A percentile compares a stretch with the other conserved stretches of the same genome.
phyloP scores from a whole-genome alignment of 1,284 basidiomycete species.

The Gomphus sp. region DNA sequence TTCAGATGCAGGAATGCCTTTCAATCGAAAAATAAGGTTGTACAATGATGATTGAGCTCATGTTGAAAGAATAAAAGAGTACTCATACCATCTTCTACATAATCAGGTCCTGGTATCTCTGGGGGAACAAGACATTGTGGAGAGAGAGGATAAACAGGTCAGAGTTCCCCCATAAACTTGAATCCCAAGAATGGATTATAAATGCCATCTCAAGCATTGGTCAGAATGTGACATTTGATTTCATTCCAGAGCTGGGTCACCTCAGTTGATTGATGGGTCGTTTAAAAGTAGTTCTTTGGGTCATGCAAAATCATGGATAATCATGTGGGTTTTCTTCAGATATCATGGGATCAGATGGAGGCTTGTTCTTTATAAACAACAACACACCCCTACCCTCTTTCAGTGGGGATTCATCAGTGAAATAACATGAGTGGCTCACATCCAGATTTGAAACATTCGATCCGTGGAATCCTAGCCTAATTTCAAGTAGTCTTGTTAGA shows the following conservation, averaged over 20 bases:
- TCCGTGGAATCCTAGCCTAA: slow-evolving; percentile 67
- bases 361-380: slow-evolving; percentile 10
- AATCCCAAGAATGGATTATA: slow-evolving; percentile 69
- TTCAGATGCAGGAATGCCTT: slow-evolving; percentile 60
- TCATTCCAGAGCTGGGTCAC: slow-evolving; percentile 13
- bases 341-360: neutral
- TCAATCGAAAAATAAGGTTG: slow-evolving; percentile 11
- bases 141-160: slow-evolving; percentile 71
- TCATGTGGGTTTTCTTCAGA: slow-evolving; percentile 67
- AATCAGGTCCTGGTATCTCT: slow-evolving; percentile 74
- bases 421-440: slow-evolving; percentile 41
- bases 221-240: slow-evolving; percentile 1
- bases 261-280: slow-evolving; percentile 24
- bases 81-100: slow-evolving; percentile 59
- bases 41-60: slow-evolving; percentile 19
- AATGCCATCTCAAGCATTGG: slow-evolving; percentile 40
- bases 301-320: slow-evolving; percentile 58
- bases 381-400: slow-evolving; percentile 34
- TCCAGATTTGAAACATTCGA: slow-evolving; percentile 81
- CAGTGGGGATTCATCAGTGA: slow-evolving; percentile 4
- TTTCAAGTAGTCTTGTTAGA: slow-evolving; percentile 9
- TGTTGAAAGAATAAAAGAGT: slow-evolving; percentile 20
- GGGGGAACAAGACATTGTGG: slow-evolving; percentile 59
- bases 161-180: slow-evolving; percentile 59
- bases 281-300: slow-evolving; percentile 24